Conservation (phyloP, 768 basidiomycete species). For the Tremella mesenterica region DNA sequence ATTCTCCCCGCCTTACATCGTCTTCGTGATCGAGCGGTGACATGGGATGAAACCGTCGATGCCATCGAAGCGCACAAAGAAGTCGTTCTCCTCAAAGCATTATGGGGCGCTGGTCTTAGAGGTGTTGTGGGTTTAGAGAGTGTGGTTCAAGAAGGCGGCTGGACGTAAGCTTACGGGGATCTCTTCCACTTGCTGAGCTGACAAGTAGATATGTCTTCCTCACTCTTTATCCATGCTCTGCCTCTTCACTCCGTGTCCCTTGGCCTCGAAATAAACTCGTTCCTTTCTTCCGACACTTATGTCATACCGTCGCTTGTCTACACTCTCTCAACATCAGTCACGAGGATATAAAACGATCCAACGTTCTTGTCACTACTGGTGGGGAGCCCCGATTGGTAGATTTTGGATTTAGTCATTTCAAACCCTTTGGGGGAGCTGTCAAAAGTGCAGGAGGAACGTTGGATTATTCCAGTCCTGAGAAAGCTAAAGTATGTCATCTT, state of each 20-base stretch:
- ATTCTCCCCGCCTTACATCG: slow-evolving; percentile 40
- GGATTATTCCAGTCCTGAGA: slow-evolving; percentile 42
- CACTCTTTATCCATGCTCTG: slow-evolving; percentile 21
- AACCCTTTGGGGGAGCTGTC: slow-evolving; percentile 16
- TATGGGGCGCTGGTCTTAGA: slow-evolving; percentile 26
- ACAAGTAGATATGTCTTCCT: slow-evolving; percentile 36
- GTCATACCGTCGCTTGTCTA: slow-evolving; percentile 25
- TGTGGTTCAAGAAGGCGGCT: slow-evolving; percentile 35
- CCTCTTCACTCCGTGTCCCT: slow-evolving; percentile 10
- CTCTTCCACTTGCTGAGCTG: background rate
- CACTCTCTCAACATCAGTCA: slow-evolving; percentile 48
- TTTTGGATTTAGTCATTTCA: slow-evolving; percentile 41
- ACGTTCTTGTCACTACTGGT: slow-evolving; percentile 46
- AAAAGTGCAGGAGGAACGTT: slow-evolving; percentile 37
- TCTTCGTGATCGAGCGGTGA: slow-evolving; percentile 5
- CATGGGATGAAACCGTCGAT: slow-evolving; percentile 34
- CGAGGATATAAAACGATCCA: slow-evolving; percentile 48
- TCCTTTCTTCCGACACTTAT: slow-evolving; percentile 35
- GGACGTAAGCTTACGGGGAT: slow-evolving; percentile 34
- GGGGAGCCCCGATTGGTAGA: slow-evolving; percentile 33
- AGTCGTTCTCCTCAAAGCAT: slow-evolving; percentile 35
- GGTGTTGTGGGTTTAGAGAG: slow-evolving; percentile 40
- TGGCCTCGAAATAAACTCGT: slow-evolving; percentile 12
- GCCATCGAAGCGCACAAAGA: slow-evolving; percentile 43
- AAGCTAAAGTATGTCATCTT: slow-evolving; percentile 10